phyloP scores from a whole-genome alignment of 805 yeast species.

The Kodamaea restingae region DNA sequence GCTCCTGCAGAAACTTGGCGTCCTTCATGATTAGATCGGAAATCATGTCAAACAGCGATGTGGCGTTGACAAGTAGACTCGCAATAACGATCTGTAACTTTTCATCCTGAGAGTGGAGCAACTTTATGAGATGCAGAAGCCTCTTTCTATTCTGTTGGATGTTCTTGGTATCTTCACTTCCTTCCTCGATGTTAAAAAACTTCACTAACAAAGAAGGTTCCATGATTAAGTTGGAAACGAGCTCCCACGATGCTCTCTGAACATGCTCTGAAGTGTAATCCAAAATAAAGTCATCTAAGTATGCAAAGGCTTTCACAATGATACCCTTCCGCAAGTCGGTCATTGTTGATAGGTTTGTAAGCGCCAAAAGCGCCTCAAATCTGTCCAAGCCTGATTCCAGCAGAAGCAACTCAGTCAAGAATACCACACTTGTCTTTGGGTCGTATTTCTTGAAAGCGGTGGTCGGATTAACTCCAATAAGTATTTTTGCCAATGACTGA shows the following conservation, averaged over 20 bases:
- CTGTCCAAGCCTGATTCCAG: conserved; percentile 40
- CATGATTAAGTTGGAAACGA: conserved; percentile 55
- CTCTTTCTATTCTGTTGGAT: conserved; percentile 25
- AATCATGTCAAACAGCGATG: conserved; percentile 37
- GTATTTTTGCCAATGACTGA: conserved; percentile 41
- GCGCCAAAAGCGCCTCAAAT: conserved; percentile 56
- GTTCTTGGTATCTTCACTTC: conserved; percentile 3
- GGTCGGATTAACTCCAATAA: conserved; percentile 42
- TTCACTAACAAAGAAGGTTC: conserved; percentile 43
- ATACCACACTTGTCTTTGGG: conserved; percentile 42
- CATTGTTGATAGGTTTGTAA: conserved; percentile 61
- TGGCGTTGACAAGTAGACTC: conserved; percentile 39
- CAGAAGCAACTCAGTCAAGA: conserved; percentile 45
- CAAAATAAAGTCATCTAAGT: conserved; percentile 38
- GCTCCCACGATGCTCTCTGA: conserved; percentile 60
- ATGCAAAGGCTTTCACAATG: conserved; percentile 43
- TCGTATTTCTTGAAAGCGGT: conserved; percentile 39
- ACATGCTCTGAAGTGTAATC: conserved; percentile 38
- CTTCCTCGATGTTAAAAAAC: conserved; percentile 51
- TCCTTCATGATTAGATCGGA: conserved; percentile 20
- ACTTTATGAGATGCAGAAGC: conserved; percentile 26
- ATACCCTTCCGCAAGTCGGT: conserved; percentile 37
- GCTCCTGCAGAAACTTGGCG: conserved; percentile 12
- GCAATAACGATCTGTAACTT: conserved; percentile 29
- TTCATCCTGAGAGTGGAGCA: conserved; percentile 32